These are phyloP conservation scores for Kernera saxatilis DNA, from an alignment of 345 rosid species.

Conservation along the genomic window DNA sequence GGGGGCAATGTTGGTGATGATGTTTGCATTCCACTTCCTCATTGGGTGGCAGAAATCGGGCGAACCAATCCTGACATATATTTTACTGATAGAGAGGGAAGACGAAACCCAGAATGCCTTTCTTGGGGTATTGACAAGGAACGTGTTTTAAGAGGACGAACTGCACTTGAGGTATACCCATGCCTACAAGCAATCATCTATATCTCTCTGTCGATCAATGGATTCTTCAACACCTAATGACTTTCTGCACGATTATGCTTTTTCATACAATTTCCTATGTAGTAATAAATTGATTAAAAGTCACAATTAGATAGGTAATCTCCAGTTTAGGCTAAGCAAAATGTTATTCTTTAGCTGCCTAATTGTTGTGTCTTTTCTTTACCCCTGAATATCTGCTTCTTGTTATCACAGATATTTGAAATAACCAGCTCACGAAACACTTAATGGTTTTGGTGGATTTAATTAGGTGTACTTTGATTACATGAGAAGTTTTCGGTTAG, in stretches of 20 bases:
- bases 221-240: conserved; percentile 1
- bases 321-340: background rate
- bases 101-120: conserved; percentile 94
- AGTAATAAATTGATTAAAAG: background rate
- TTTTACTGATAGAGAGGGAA: conserved; percentile 97
- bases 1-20: conserved; percentile 98
- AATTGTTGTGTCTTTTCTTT: background rate
- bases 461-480: conserved; percentile 91
- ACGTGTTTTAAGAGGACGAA: conserved; percentile 82
- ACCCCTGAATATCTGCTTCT: background rate
- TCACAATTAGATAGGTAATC: background rate
- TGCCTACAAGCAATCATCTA: background rate
- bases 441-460: conserved; percentile 4
- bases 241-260: background rate
- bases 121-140: conserved; percentile 98
- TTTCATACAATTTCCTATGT: background rate
- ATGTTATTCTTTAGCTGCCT: background rate
- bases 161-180: conserved; percentile 82
- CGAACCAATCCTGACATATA: conserved; percentile 85
- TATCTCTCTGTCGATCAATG: background rate
- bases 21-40: conserved; percentile 94
- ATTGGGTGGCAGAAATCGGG: conserved; percentile 96
- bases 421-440: background rate
- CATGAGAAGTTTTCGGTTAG: conserved; percentile 95
- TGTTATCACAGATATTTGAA: background rate